Conservation (phyloP, 495 filamentous ascomycete species). For the Penicillium bialowiezense region DNA sequence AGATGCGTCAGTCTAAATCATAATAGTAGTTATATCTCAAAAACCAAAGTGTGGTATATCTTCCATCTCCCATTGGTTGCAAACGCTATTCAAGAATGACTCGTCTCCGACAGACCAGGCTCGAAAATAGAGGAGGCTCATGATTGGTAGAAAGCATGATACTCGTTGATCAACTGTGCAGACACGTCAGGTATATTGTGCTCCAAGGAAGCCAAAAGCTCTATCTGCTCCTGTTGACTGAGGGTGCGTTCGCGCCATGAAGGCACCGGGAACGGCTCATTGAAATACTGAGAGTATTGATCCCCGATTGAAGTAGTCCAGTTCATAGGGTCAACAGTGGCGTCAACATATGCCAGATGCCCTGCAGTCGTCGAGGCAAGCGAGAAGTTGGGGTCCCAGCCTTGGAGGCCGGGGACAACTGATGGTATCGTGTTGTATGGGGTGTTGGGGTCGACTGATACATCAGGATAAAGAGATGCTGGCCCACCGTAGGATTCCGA, state of each 20-base stretch:
- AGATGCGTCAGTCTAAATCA: conserved; percentile 6
- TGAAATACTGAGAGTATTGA: conserved; percentile 51
- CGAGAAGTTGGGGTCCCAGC: conserved; percentile 45
- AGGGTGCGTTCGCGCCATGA: conserved; percentile 59
- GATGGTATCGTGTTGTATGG: conserved; percentile 46
- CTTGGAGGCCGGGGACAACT: conserved; percentile 44
- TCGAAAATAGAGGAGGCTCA: conserved; percentile 13
- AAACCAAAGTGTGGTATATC: neutral
- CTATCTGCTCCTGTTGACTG: conserved; percentile 67
- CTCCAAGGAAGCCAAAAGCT: conserved; percentile 66
- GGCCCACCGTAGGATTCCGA: conserved; percentile 21
- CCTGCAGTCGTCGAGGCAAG: conserved; percentile 43
- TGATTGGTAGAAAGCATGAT: conserved; percentile 58
- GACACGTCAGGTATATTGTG: conserved; percentile 56
- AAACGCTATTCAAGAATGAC: neutral
- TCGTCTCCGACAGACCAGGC: neutral
- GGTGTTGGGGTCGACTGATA: conserved; percentile 40
- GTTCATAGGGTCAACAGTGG: conserved; percentile 36
- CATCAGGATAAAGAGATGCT: conserved; percentile 25
- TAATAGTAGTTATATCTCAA: conserved; percentile 1
- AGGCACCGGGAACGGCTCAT: conserved; percentile 41
- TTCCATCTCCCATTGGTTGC: too few species aligned
- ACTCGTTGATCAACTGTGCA: conserved; percentile 51
- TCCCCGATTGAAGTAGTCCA: conserved; percentile 44
- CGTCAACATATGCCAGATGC: conserved; percentile 39